Conservation (phyloP, 257 asterid species). For the Handroanthus guayacan region DNA sequence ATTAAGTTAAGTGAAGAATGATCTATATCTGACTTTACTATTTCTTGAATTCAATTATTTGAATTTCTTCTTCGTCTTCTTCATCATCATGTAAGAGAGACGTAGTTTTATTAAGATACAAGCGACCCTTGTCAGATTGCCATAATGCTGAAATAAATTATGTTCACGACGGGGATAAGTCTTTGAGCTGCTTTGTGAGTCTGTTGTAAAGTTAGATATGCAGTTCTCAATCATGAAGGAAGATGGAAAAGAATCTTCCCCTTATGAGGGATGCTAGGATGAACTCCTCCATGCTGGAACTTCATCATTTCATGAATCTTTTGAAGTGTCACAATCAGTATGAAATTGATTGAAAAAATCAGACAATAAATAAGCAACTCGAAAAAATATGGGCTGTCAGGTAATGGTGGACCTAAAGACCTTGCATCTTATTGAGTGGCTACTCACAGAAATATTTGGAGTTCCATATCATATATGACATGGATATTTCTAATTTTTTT, state of each 20-base stretch:
- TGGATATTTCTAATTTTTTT: constrained; percentile 25
- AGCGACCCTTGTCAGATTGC: constrained; percentile 20
- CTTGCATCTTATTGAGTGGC: constrained; percentile 25
- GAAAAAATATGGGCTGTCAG: neutral
- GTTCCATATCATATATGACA: constrained; percentile 34
- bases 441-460: constrained; percentile 24
- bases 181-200: constrained; percentile 23
- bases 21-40: neutral
- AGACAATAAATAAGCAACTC: constrained; percentile 5
- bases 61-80: constrained; percentile 17
- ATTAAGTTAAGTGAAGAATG: constrained; percentile 20
- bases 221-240: constrained; percentile 26
- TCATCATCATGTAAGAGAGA: constrained; percentile 1
- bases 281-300: constrained; percentile 4
- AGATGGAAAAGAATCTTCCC: constrained; percentile 3
- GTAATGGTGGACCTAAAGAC: constrained; percentile 23
- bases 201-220: constrained; percentile 3
- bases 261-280: constrained; percentile 9
- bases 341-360: constrained; percentile 5
- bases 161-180: constrained; percentile 22
- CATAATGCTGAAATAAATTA: neutral
- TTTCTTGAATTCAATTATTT: constrained; percentile 16
- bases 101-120: neutral
- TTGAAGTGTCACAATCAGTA: neutral
- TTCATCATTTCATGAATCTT: constrained; percentile 4